Conservation (phyloP, 192 early-diverging fungal species). For the Bifiguratus adelaidae region DNA sequence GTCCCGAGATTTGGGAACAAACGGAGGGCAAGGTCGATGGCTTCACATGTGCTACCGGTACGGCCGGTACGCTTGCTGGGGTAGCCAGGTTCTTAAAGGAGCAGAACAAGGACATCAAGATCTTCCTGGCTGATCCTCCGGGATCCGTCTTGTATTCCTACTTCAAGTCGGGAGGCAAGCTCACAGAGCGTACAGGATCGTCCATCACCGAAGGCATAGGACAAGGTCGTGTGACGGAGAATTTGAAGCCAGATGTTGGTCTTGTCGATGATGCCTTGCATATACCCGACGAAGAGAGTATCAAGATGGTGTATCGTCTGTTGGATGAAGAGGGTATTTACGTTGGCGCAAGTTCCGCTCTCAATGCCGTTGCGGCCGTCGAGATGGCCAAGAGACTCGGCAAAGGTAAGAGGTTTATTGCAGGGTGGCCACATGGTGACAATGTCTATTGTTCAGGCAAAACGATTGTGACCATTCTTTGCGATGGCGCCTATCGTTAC, state of each 20-base stretch:
- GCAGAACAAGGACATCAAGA: constrained; percentile 57
- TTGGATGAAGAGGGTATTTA: constrained; percentile 93
- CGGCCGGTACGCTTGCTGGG: constrained; percentile 87
- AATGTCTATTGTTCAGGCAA: constrained; percentile 17
- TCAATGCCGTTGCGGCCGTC: constrained; percentile 89
- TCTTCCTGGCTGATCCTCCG: constrained; percentile 85
- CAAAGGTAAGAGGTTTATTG: constrained; percentile 56
- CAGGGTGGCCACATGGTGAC: too few relatives aligned
- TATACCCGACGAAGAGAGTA: constrained; percentile 71
- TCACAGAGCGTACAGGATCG: constrained; percentile 60
- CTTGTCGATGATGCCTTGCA: constrained; percentile 75
- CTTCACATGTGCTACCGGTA: constrained; percentile 89
- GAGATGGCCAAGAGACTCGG: constrained; percentile 83
- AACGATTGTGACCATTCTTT: constrained; percentile 77
- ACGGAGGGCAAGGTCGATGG: constrained; percentile 72
- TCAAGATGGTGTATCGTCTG: constrained; percentile 81
- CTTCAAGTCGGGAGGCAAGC: constrained; percentile 54
- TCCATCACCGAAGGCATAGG: constrained; percentile 92
- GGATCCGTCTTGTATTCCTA: constrained; percentile 86
- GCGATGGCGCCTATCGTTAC: constrained; percentile 85
- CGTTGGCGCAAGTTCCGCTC: constrained; percentile 80
- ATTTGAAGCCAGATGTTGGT: constrained; percentile 70
- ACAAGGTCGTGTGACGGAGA: constrained; percentile 88
- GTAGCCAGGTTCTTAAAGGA: constrained; percentile 76
- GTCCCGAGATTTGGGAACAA: constrained; percentile 90